Conservation (phyloP, 78 protist genomes). For the Dictyostelium firmibasis region DNA sequence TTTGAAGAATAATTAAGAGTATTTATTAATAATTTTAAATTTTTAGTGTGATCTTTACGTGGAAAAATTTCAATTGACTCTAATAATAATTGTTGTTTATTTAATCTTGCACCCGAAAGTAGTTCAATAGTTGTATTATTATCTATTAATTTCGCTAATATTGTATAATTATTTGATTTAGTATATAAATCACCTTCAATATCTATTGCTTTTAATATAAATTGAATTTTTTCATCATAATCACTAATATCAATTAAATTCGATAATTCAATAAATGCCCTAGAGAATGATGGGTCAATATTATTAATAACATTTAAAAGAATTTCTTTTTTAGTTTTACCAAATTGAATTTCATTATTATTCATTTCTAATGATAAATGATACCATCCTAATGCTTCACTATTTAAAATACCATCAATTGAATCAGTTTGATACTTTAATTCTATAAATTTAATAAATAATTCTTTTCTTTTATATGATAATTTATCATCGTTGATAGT, state of each 20-base stretch:
- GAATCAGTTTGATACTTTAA: neutral
- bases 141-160: neutral
- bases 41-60: neutral
- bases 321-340: neutral
- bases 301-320: no score
- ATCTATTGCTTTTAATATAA: neutral
- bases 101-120: neutral
- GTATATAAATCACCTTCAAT: neutral
- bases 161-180: neutral
- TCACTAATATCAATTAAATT: neutral
- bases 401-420: neutral
- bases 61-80: neutral
- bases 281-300: neutral
- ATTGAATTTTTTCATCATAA: neutral
- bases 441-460: no score
- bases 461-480: neutral
- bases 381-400: neutral
- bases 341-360: neutral
- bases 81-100: neutral
- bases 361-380: neutral
- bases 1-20: neutral
- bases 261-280: neutral
- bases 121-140: neutral
- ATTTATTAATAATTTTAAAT: no score
- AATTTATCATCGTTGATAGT: no score